Percentiles rank a stretch among this genome's conserved stretches.
These are phyloP conservation scores for Pythium utonaiense DNA, from an alignment of 352 stramenopile genomes.

Conservation along the genomic window DNA sequence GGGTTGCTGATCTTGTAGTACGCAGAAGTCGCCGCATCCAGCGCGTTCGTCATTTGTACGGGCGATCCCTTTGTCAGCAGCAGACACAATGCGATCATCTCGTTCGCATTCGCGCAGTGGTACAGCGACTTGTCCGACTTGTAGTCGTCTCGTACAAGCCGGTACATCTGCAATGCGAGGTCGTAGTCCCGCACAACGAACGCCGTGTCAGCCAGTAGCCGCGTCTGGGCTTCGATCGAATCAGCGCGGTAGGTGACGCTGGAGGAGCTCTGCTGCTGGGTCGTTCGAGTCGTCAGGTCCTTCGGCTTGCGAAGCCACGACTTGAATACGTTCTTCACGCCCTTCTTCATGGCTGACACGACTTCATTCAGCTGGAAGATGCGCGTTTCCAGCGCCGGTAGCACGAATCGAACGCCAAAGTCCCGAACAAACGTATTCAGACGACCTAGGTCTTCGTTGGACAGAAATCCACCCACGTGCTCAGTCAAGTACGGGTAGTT, in stretches of 20 bases:
- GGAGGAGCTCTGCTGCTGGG: conserved; percentile 11
- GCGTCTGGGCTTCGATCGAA: conserved; percentile 88
- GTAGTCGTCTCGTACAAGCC: conserved; percentile 88
- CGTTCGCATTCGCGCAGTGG: conserved; percentile 80
- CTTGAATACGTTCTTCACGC: conserved; percentile 91
- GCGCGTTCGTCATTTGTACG: conserved; percentile 81
- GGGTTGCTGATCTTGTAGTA: conserved; percentile 59
- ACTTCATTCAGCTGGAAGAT: conserved; percentile 86
- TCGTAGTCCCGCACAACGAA: conserved; percentile 91
- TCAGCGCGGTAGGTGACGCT: conserved; percentile 66
- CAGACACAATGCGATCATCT: conserved; percentile 86
- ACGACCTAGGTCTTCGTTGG: conserved; percentile 59
- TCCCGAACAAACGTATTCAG: conserved; percentile 72
- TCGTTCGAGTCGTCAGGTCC: conserved; percentile 41
- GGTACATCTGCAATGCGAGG: conserved; percentile 87
- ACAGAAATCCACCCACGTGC: conserved; percentile 44
- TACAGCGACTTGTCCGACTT: conserved; percentile 86
- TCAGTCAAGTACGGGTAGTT: conserved; percentile 31
- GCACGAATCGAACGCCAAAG: conserved; percentile 72
- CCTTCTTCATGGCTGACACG: conserved; percentile 89
- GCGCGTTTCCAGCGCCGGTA: conserved; percentile 77
- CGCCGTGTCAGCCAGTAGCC: conserved; percentile 84
- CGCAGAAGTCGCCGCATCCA: conserved; percentile 59
- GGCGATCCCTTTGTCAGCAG: conserved; percentile 74
- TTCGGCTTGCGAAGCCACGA: conserved; percentile 90